phyloP scores from a whole-genome alignment of 2,329 filamentous ascomycete genomes.

The Coniochaeta hoffmannii region DNA sequence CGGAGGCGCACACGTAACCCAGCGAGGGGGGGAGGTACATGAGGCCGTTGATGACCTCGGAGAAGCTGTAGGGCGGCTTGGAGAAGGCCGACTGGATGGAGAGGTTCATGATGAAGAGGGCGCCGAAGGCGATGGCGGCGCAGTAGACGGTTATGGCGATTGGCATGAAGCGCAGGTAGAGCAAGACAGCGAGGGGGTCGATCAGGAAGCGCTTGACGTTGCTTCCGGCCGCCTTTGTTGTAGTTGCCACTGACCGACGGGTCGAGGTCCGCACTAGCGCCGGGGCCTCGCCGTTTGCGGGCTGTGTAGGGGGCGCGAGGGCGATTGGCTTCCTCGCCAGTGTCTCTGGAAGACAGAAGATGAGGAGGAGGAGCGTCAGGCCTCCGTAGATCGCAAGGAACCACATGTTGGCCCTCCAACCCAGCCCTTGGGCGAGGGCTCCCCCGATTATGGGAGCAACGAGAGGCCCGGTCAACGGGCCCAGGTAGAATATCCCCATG shows the following conservation, averaged over 20 bases:
- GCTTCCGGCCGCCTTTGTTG: slow-evolving; percentile 44
- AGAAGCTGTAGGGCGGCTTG: slow-evolving; percentile 58
- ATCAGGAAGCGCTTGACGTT: slow-evolving; percentile 56
- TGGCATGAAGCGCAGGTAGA: slow-evolving; percentile 66
- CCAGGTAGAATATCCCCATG: slow-evolving; percentile 80
- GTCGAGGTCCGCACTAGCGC: slow-evolving; percentile 49
- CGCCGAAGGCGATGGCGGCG: slow-evolving; percentile 66
- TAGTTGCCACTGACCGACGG: slow-evolving; percentile 50
- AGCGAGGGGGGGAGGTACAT: slow-evolving; percentile 70
- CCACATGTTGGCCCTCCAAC: slow-evolving; percentile 74
- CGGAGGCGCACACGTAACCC: slow-evolving; percentile 63
- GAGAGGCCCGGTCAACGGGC: slow-evolving; percentile 67
- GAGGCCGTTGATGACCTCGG: slow-evolving; percentile 61
- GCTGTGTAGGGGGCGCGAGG: background rate
- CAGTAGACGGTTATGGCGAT: slow-evolving; percentile 68
- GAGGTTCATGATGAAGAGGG: slow-evolving; percentile 72
- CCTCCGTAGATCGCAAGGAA: slow-evolving; percentile 66
- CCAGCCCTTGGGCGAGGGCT: slow-evolving; percentile 57
- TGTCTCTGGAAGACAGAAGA: slow-evolving; percentile 61
- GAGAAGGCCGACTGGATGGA: slow-evolving; percentile 66
- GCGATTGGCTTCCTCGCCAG: slow-evolving; percentile 30
- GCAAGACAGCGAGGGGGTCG: slow-evolving; percentile 64
- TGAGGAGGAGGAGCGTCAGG: slow-evolving; percentile 44
- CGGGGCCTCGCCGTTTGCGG: slow-evolving; percentile 6
- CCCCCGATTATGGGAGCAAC: slow-evolving; percentile 73